These are phyloP conservation scores for Tulasnella sp. DNA, from an alignment of 768 basidiomycete species.

Conservation along the genomic window DNA sequence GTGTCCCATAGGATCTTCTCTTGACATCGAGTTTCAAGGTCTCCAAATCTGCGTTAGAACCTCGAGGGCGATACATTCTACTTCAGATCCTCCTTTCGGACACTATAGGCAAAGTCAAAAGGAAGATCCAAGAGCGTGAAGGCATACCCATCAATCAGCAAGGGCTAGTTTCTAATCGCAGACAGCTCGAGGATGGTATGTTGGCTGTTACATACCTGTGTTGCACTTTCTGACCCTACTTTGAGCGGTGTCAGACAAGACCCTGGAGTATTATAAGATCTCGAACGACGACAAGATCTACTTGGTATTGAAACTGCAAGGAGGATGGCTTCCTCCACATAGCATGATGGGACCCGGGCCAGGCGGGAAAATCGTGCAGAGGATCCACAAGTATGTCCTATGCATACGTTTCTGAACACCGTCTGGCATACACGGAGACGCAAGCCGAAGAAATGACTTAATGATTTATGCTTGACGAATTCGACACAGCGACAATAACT, in stretches of 20 bases:
- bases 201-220: not conserved
- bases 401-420: too few relatives aligned
- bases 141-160: constrained; percentile 29
- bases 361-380: not conserved
- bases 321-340: not conserved
- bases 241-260: too few relatives aligned
- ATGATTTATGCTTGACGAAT: too few relatives aligned
- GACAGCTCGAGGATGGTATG: constrained; percentile 24
- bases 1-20: too few relatives aligned
- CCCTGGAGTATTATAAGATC: too few relatives aligned
- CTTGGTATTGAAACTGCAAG: too few relatives aligned
- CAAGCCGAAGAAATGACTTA: not conserved
- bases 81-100: constrained; percentile 24
- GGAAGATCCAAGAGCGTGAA: constrained; percentile 28
- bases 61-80: constrained; percentile 24
- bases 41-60: not conserved
- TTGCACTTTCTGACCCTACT: not conserved
- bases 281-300: too few relatives aligned
- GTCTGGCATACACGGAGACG: not conserved
- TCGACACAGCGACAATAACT: too few relatives aligned
- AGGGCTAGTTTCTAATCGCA: constrained; percentile 27
- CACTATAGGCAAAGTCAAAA: constrained; percentile 27
- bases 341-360: not conserved
- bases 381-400: not conserved
- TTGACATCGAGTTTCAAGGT: too few relatives aligned